A percentile compares a stretch with the other conserved stretches of the same genome.
Conservation (phyloP, 306 rosid genomes). For the Fagus sylvatica region DNA sequence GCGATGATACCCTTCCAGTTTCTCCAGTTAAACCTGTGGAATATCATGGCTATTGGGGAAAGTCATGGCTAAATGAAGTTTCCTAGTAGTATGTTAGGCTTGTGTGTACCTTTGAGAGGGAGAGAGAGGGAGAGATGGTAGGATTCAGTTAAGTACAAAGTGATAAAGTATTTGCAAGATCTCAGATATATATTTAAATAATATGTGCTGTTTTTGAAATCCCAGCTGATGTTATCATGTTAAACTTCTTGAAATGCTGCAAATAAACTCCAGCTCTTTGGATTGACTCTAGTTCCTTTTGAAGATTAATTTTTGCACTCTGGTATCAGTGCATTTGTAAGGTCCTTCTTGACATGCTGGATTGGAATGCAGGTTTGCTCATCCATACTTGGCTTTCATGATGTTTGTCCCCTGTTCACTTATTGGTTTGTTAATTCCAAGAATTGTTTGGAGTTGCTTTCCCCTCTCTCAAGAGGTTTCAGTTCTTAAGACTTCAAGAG, state of each 20-base stretch:
- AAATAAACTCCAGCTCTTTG: background rate
- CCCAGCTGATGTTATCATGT: too few species aligned
- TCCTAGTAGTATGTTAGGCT: slow-evolving; percentile 6
- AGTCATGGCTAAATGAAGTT: background rate
- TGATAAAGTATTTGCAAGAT: background rate
- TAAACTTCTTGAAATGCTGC: too few species aligned
- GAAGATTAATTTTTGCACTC: slow-evolving; percentile 6
- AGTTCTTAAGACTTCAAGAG: slow-evolving; percentile 53
- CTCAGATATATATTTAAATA: too few species aligned
- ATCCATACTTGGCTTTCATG: slow-evolving; percentile 84
- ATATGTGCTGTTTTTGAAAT: too few species aligned
- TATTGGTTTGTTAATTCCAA: slow-evolving; percentile 79
- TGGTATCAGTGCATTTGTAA: slow-evolving; percentile 25
- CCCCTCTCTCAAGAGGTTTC: slow-evolving; percentile 68
- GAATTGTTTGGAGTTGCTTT: slow-evolving; percentile 59
- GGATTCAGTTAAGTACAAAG: background rate
- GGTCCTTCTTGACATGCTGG: slow-evolving; percentile 30
- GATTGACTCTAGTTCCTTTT: background rate
- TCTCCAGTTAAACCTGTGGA: slow-evolving; percentile 14
- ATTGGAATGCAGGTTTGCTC: slow-evolving; percentile 75
- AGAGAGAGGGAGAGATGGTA: background rate
- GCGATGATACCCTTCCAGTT: slow-evolving; percentile 6
- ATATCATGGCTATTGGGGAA: background rate
- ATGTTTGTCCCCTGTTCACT: slow-evolving; percentile 89
- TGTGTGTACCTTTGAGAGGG: background rate